Evolutionary conservation across 805 yeast species (phyloP).

Genomic region (Saccharomycopsis selenospora): DNA sequence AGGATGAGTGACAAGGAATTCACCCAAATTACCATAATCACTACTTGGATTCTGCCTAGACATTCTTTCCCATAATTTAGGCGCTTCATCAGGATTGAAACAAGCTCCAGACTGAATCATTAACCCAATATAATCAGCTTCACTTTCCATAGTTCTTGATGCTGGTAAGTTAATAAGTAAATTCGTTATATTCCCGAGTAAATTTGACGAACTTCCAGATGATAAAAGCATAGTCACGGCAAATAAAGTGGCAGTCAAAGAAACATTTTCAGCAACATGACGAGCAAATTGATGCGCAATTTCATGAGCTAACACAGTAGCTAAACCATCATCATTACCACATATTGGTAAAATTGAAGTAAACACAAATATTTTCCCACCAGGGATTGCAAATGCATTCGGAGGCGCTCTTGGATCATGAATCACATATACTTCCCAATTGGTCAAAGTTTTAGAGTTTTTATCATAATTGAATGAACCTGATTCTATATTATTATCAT

Average conservation of each 20-base stretch:
- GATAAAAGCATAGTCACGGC: background rate
- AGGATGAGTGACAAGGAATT: conserved; percentile 86
- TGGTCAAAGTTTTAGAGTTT: conserved; percentile 30
- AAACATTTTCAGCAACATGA: conserved; percentile 78
- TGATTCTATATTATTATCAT: conserved; percentile 22
- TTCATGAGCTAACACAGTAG: conserved; percentile 93
- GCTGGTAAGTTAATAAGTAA: conserved; percentile 71
- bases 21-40: conserved; percentile 30
- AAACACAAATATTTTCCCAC: conserved; percentile 91
- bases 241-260: conserved; percentile 26
- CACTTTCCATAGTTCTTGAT: conserved; percentile 89
- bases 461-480: conserved; percentile 23
- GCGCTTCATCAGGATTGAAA: conserved; percentile 68
- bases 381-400: conserved; percentile 93
- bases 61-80: conserved; percentile 81
- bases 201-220: conserved; percentile 19
- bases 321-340: conserved; percentile 79
- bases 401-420: conserved; percentile 71
- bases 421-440: conserved; percentile 81
- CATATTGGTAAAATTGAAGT: conserved; percentile 72
- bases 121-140: conserved; percentile 92
- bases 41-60: conserved; percentile 28
- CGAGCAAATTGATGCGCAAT: conserved; percentile 91
- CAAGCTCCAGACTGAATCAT: conserved; percentile 90
- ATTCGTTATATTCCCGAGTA: conserved; percentile 31